A percentile compares a stretch with the other conserved stretches of the same genome.
phyloP scores from a whole-genome alignment of 768 basidiomycete species.

The Lentinula detonsa region DNA sequence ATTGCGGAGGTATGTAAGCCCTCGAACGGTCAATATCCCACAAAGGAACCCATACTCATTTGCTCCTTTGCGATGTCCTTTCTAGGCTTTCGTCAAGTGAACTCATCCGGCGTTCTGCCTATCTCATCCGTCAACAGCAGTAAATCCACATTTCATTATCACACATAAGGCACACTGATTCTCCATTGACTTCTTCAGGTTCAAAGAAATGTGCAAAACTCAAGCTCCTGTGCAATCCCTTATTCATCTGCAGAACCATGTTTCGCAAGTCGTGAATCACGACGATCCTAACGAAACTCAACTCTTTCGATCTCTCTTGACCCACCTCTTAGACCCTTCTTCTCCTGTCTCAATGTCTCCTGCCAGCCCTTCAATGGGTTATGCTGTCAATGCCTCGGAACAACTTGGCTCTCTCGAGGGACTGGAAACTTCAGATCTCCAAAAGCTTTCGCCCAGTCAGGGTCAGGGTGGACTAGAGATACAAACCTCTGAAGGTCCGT shows the following conservation, averaged over 20 bases:
- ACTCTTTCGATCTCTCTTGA: constrained; percentile 59
- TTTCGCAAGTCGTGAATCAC: constrained; percentile 70
- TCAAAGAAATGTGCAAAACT: constrained; percentile 75
- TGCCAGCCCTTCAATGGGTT: not conserved
- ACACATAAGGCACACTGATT: not conserved
- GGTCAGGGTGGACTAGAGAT: constrained; percentile 9
- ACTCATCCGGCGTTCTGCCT: constrained; percentile 57
- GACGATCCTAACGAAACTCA: constrained; percentile 53
- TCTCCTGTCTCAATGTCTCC: constrained; percentile 11
- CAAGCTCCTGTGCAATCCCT: constrained; percentile 57
- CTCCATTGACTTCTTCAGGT: constrained; percentile 34
- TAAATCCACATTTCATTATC: constrained; percentile 27
- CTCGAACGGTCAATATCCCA: not conserved
- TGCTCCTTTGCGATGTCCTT: not conserved
- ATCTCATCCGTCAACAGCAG: constrained; percentile 69
- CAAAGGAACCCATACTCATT: not conserved
- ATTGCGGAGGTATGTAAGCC: constrained; percentile 46
- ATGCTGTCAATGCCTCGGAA: not conserved
- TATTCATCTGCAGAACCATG: constrained; percentile 63
- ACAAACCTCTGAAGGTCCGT: constrained; percentile 17
- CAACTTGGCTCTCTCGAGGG: not conserved
- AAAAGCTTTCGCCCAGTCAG: not conserved
- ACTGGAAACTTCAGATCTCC: too few relatives aligned
- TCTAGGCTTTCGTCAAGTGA: constrained; percentile 57
- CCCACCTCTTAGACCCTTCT: constrained; percentile 46